phyloP scores from a whole-genome alignment of 768 basidiomycete genomes.

The Mycena alexandri region DNA sequence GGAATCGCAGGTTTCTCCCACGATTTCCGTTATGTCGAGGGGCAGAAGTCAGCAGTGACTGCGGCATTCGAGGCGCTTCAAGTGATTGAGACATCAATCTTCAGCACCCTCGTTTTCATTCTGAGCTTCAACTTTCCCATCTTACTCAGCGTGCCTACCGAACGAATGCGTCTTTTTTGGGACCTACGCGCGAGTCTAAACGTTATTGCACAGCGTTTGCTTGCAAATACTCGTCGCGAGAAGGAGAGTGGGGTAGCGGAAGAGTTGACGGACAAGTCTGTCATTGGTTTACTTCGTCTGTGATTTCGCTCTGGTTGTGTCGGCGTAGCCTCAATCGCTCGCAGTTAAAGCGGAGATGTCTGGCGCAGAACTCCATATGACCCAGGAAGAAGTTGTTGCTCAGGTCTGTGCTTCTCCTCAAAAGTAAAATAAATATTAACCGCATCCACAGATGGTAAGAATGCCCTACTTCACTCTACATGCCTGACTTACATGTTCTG shows the following conservation, averaged over 20 bases:
- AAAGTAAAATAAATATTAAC: constrained; percentile 4
- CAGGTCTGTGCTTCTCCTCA: constrained; percentile 43
- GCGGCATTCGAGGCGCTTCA: constrained; percentile 26
- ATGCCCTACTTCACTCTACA: background rate
- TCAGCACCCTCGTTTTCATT: constrained; percentile 32
- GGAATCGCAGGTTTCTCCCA: constrained; percentile 60
- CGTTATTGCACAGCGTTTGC: constrained; percentile 49
- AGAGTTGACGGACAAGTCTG: constrained; percentile 49
- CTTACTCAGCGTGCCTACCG: constrained; percentile 48
- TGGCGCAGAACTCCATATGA: constrained; percentile 47
- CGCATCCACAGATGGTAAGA: constrained; percentile 19
- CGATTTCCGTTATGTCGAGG: constrained; percentile 55
- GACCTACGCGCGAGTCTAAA: constrained; percentile 47
- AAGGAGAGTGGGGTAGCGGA: constrained; percentile 42
- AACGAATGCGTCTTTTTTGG: constrained; percentile 38
- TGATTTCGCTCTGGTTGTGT: background rate
- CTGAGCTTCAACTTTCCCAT: constrained; percentile 47
- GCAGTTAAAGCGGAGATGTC: constrained; percentile 52
- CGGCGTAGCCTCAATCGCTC: background rate
- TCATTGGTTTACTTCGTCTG: constrained; percentile 54
- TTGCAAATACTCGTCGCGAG: constrained; percentile 49
- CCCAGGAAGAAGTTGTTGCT: constrained; percentile 56
- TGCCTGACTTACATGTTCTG: background rate
- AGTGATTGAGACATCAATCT: constrained; percentile 1
- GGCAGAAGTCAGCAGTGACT: constrained; percentile 34